Percentiles rank a stretch among this genome's conserved stretches.
These are phyloP conservation scores for Chamaecrista fasciculata DNA, from an alignment of 306 rosid genomes.

Conservation along the genomic window DNA sequence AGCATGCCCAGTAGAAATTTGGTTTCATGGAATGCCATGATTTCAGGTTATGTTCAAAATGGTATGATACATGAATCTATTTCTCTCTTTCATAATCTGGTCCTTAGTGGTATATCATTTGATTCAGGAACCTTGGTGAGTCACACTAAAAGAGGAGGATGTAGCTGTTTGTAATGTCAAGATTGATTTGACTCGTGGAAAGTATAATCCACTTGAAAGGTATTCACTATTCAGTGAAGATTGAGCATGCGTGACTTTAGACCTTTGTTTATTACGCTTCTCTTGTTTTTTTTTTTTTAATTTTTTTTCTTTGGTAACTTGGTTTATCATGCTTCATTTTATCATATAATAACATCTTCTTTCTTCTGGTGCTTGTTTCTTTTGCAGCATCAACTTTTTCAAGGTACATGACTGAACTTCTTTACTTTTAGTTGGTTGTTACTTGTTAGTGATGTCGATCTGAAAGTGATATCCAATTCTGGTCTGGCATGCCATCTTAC, in stretches of 20 bases:
- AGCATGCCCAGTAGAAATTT: constrained; percentile 54
- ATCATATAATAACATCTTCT: constrained; percentile 14
- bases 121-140: constrained; percentile 68
- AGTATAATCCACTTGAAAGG: constrained; percentile 86
- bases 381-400: constrained; percentile 80
- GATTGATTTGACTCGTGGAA: constrained; percentile 96
- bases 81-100: constrained; percentile 52
- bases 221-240: constrained; percentile 40
- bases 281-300: too few relatives aligned
- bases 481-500: constrained; percentile 14
- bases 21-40: too few relatives aligned
- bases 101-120: constrained; percentile 49
- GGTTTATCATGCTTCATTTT: constrained; percentile 16
- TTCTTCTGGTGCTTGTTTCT: constrained; percentile 47
- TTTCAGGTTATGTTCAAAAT: too few relatives aligned
- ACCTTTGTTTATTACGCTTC: constrained; percentile 20
- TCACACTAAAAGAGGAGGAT: constrained; percentile 74
- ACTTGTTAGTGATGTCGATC: constrained; percentile 7
- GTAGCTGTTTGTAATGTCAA: constrained; percentile 71
- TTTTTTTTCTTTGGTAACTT: too few relatives aligned
- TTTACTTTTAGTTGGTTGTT: constrained; percentile 2
- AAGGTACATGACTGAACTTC: constrained; percentile 50
- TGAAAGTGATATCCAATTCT: not conserved
- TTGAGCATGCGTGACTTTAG: constrained; percentile 4
- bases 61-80: too few relatives aligned